Conservation (phyloP, 139 green algal genomes). For the Spirogloea muscicola region DNA sequence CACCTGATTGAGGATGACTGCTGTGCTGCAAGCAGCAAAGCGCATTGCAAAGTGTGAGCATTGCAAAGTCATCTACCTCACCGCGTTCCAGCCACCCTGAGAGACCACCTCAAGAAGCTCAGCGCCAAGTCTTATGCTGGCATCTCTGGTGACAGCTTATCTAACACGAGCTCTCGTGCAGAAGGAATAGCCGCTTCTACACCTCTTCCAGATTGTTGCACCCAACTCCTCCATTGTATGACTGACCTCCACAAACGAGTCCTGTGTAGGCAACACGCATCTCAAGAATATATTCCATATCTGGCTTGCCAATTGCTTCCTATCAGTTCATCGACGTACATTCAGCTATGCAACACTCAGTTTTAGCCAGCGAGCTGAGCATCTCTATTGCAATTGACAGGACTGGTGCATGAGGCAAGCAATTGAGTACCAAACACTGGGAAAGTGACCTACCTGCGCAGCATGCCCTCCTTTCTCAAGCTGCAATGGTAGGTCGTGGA, state of each 20-base stretch:
- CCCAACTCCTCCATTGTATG: conserved; percentile 42
- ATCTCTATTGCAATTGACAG: no score
- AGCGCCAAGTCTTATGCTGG: neutral
- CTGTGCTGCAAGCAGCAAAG: conserved; percentile 48
- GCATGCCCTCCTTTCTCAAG: conserved; percentile 23
- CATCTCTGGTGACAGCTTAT: neutral
- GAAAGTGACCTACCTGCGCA: conserved; percentile 23
- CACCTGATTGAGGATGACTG: conserved; percentile 56
- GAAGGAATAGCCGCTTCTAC: neutral
- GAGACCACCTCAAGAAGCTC: neutral
- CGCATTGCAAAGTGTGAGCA: neutral
- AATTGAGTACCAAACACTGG: neutral
- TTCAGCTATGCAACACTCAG: no score
- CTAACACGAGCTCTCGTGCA: neutral
- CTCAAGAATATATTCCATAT: neutral
- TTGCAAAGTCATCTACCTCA: neutral
- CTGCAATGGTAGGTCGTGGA: conserved; percentile 20
- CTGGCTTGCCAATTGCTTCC: neutral
- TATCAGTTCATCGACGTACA: neutral
- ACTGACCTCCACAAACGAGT: conserved; percentile 31
- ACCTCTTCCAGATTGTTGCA: conserved; percentile 36
- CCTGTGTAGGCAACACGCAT: neutral
- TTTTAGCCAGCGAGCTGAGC: no score
- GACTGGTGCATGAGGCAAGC: no score
- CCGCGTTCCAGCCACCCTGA: neutral